Evolutionary conservation across 2,329 filamentous ascomycete species (phyloP).

Genomic region (Hypoxylon sp.): DNA sequence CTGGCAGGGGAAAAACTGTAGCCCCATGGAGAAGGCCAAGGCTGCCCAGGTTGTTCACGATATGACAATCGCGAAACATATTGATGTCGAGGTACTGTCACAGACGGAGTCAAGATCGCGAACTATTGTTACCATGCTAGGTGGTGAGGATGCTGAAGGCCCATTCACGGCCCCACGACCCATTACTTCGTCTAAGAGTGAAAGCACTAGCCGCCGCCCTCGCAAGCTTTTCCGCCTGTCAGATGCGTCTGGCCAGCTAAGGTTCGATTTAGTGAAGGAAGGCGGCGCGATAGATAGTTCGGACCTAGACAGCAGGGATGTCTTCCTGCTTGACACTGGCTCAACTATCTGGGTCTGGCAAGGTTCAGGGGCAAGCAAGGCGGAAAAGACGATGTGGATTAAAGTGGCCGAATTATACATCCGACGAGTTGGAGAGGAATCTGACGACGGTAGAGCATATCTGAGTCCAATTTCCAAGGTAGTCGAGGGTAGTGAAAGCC

Average conservation of each 20-base stretch:
- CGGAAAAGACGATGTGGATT: conserved; percentile 73
- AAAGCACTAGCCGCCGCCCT: conserved; percentile 44
- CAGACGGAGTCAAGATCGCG: conserved; percentile 71
- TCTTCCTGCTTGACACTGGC: conserved; percentile 74
- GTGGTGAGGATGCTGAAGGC: conserved; percentile 58
- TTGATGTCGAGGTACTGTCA: conserved; percentile 75
- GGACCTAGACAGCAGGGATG: conserved; percentile 71
- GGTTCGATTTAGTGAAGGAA: conserved; percentile 72
- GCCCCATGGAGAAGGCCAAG: conserved; percentile 78
- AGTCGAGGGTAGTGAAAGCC: conserved; percentile 68
- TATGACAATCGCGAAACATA: conserved; percentile 73
- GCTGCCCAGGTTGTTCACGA: conserved; percentile 77
- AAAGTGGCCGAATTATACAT: conserved; percentile 71
- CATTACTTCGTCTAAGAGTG: conserved; percentile 38
- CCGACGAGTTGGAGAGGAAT: conserved; percentile 57
- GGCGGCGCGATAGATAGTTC: conserved; percentile 60
- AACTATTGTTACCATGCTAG: conserved; percentile 70
- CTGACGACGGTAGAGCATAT: conserved; percentile 55
- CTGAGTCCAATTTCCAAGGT: conserved; percentile 71
- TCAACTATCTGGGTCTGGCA: conserved; percentile 76
- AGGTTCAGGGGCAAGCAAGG: conserved; percentile 69
- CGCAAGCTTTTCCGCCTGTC: conserved; percentile 73
- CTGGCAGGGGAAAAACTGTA: conserved; percentile 76
- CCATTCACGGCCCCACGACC: conserved; percentile 45
- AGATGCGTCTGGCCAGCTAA: conserved; percentile 70